Evolutionary conservation across 768 basidiomycete genomes (phyloP).

Genomic region (Mycena rosella): DNA sequence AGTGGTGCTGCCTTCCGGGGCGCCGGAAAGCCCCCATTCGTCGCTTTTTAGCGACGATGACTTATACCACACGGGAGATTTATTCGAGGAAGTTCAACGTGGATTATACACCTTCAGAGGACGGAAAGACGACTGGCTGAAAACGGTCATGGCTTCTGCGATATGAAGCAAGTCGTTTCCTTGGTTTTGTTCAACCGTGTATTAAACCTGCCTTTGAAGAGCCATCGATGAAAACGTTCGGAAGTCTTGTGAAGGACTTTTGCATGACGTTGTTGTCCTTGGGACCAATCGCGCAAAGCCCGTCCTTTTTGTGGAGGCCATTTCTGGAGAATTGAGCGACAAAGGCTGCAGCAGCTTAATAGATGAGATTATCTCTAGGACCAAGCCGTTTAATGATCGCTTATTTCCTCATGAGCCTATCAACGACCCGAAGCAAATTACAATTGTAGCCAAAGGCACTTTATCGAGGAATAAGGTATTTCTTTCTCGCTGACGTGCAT

Average conservation of each 20-base stretch:
- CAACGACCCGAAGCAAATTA: neutral
- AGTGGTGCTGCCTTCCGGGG: neutral
- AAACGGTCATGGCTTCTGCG: neutral
- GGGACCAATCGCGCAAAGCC: neutral
- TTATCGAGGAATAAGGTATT: slow-evolving; percentile 3
- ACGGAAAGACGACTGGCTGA: neutral
- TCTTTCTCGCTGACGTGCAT: neutral
- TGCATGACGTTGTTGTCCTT: neutral
- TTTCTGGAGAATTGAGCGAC: neutral
- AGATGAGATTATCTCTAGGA: neutral
- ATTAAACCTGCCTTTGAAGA: neutral
- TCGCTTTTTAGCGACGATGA: neutral
- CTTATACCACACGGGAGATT: neutral
- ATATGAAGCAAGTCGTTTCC: neutral
- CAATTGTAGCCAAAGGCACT: neutral
- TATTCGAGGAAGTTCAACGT: neutral
- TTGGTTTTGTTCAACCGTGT: neutral
- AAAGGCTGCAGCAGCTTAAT: neutral
- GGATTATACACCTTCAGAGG: neutral
- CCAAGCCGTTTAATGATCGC: slow-evolving; percentile 1
- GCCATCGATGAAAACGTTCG: slow-evolving; percentile 4
- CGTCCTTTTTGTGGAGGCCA: neutral
- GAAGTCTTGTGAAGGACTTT: neutral
- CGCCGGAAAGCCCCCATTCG: neutral
- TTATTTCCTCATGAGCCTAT: slow-evolving; percentile 2